Evolutionary conservation across 2,329 filamentous ascomycete genomes (phyloP).

Genomic region (Penicillium sp.): DNA sequence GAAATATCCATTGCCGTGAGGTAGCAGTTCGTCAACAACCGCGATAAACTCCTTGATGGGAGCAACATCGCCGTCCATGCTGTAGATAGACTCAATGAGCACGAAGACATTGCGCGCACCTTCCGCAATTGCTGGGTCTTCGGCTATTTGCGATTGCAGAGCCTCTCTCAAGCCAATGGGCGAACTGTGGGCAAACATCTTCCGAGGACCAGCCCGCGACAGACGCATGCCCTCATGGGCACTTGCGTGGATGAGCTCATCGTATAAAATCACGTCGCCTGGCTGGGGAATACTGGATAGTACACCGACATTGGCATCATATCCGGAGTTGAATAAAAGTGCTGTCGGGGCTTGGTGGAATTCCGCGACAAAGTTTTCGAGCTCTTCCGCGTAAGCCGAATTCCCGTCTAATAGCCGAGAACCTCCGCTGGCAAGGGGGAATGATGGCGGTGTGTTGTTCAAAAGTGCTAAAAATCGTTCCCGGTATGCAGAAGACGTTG

Average conservation of each 20-base stretch:
- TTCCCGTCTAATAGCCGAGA: slow-evolving; percentile 67
- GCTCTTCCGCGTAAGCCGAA: slow-evolving; percentile 57
- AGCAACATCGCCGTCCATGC: slow-evolving; percentile 77
- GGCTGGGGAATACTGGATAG: slow-evolving; percentile 61
- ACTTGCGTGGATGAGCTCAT: slow-evolving; percentile 75
- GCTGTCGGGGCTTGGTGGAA: slow-evolving; percentile 61
- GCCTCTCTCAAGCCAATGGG: slow-evolving; percentile 1
- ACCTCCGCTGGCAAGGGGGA: slow-evolving; percentile 57
- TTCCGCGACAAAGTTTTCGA: slow-evolving; percentile 58
- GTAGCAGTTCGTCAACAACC: slow-evolving; percentile 57
- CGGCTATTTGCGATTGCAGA: not conserved
- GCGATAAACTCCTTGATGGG: slow-evolving; percentile 62
- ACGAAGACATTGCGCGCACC: slow-evolving; percentile 61
- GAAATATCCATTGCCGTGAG: slow-evolving; percentile 56
- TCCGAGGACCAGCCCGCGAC: slow-evolving; percentile 53
- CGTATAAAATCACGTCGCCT: slow-evolving; percentile 66
- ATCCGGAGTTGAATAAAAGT: slow-evolving; percentile 64
- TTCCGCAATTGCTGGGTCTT: slow-evolving; percentile 33
- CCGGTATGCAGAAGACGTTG: slow-evolving; percentile 49
- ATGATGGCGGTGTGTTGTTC: slow-evolving; percentile 31
- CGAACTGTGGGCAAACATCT: slow-evolving; percentile 51
- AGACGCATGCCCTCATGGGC: slow-evolving; percentile 72
- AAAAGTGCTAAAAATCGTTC: slow-evolving; percentile 52
- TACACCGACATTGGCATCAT: slow-evolving; percentile 65
- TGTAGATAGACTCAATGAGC: slow-evolving; percentile 71